These are phyloP conservation scores for Arabidopsis thaliana DNA, from an alignment of 345 rosid genomes.

Conservation along the genomic window DNA sequence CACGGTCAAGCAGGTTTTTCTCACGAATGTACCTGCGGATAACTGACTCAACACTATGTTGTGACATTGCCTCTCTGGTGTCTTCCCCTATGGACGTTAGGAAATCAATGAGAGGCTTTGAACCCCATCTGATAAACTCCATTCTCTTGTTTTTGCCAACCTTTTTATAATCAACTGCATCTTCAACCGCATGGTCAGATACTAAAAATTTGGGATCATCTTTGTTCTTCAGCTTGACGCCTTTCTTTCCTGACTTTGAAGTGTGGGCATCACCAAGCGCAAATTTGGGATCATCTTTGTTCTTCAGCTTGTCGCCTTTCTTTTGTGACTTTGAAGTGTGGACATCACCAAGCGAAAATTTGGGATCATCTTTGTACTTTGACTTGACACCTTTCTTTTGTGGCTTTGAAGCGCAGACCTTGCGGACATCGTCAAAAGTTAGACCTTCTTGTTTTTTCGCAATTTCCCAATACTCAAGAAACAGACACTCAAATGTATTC, in stretches of 20 bases:
- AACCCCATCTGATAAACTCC: constrained; percentile 56
- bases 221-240: constrained; percentile 11
- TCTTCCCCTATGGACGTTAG: constrained; percentile 55
- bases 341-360: constrained; percentile 39
- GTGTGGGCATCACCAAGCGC: constrained; percentile 42
- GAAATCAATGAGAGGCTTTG: constrained; percentile 59
- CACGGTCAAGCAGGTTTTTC: constrained; percentile 42
- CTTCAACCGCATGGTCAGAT: constrained; percentile 39
- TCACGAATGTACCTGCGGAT: constrained; percentile 46
- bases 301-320: constrained; percentile 26
- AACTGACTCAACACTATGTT: constrained; percentile 44
- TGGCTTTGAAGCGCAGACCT: constrained; percentile 42
- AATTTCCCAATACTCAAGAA: constrained; percentile 57
- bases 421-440: constrained; percentile 50
- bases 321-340: constrained; percentile 34
- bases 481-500: constrained; percentile 50
- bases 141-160: constrained; percentile 33
- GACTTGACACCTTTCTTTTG: constrained; percentile 20
- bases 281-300: constrained; percentile 25
- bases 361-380: constrained; percentile 21
- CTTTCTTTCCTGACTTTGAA: constrained; percentile 43
- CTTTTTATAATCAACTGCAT: neutral
- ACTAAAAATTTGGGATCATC: constrained; percentile 25
- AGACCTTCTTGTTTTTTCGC: constrained; percentile 48
- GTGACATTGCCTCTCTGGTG: constrained; percentile 47